Evolutionary conservation across 148 eudicot genomes (phyloP).

Genomic region (Agrostemma githago): DNA sequence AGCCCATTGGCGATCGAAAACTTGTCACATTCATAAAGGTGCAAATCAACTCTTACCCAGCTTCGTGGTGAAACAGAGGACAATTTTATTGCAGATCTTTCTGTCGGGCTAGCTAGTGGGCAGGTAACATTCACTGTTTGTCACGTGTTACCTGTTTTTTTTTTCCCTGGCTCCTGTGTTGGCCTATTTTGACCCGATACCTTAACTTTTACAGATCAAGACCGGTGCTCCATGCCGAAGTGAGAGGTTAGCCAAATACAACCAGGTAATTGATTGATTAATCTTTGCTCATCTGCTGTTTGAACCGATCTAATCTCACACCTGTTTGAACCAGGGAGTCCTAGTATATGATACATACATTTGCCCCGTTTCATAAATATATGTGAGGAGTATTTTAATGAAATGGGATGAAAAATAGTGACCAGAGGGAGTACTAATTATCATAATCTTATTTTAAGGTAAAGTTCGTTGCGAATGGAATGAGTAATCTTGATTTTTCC

Average conservation of each 20-base stretch:
- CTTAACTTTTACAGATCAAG: slow-evolving; percentile 57
- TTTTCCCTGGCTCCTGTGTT: not conserved
- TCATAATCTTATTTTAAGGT: too few relatives aligned
- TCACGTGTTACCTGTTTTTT: not conserved
- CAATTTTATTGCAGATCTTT: slow-evolving; percentile 95
- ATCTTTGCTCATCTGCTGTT: not conserved
- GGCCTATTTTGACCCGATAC: slow-evolving; percentile 8
- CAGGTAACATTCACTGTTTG: slow-evolving; percentile 44
- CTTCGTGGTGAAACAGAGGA: slow-evolving; percentile 99
- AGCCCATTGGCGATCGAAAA: too few relatives aligned
- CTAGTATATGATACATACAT: too few relatives aligned
- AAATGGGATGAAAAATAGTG: too few relatives aligned
- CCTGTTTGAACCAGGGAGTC: too few relatives aligned
- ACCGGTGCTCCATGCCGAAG: slow-evolving; percentile 99
- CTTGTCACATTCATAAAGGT: too few relatives aligned
- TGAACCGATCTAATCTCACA: not conserved
- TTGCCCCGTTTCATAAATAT: too few relatives aligned
- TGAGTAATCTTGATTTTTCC: too few relatives aligned
- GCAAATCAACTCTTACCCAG: too few relatives aligned
- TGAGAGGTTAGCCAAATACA: slow-evolving; percentile 93
- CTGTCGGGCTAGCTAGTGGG: slow-evolving; percentile 98
- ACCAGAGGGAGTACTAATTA: too few relatives aligned
- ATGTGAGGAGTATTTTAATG: too few relatives aligned
- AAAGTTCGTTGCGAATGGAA: too few relatives aligned
- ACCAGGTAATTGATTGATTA: slow-evolving; percentile 52